These are phyloP conservation scores for Thalassiosira mediterranea DNA, from an alignment of 352 stramenopile species.

Conservation along the genomic window DNA sequence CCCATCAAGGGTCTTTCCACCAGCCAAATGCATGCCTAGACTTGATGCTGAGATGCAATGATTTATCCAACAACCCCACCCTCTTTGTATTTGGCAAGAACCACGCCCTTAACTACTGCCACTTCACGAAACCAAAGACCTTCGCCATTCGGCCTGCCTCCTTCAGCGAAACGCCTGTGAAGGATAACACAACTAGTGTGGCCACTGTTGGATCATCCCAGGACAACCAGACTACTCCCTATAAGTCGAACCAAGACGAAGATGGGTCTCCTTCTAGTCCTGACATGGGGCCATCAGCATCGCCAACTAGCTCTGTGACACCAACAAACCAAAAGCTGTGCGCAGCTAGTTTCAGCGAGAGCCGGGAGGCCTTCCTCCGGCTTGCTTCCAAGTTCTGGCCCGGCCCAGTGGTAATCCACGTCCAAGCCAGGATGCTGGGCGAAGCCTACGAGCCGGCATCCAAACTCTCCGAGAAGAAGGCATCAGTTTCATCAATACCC, in stretches of 20 bases:
- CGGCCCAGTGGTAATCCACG: slow-evolving; percentile 26
- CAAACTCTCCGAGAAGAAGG: background rate
- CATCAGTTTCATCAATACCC: slow-evolving; percentile 7
- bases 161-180: background rate
- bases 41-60: no score
- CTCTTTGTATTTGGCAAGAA: slow-evolving; percentile 18
- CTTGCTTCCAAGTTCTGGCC: slow-evolving; percentile 39
- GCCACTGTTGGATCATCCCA: background rate
- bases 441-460: background rate
- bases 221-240: no score
- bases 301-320: background rate
- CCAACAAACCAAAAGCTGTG: slow-evolving; percentile 11
- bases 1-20: slow-evolving; percentile 2
- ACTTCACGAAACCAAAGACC: slow-evolving; percentile 31
- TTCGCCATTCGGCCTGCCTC: slow-evolving; percentile 33
- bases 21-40: slow-evolving; percentile 25
- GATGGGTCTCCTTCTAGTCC: no score
- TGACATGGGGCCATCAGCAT: background rate
- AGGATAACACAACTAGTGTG: background rate
- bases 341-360: slow-evolving; percentile 37
- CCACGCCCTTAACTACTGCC: slow-evolving; percentile 26
- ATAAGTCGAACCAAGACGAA: no score
- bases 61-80: background rate
- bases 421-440: slow-evolving; percentile 14
- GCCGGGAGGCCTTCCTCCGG: slow-evolving; percentile 30